Conservation (phyloP, 768 basidiomycete genomes). For the Lentinus brumalis region DNA sequence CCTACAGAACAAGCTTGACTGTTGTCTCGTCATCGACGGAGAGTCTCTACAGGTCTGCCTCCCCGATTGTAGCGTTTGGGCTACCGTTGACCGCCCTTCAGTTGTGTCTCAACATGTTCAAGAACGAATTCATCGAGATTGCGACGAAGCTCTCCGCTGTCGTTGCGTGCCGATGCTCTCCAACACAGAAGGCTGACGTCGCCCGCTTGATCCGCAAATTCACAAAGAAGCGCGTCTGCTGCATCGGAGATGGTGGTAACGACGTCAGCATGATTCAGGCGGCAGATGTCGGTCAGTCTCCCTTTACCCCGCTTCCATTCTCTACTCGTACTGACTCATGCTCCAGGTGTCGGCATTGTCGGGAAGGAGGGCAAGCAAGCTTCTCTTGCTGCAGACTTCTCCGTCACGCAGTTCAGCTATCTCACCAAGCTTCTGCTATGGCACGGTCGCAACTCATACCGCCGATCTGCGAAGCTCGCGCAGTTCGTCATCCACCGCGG, state of each 20-base stretch:
- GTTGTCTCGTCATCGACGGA: constrained; percentile 97
- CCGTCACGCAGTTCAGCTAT: constrained; percentile 94
- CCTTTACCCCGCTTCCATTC: background rate
- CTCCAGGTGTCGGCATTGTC: constrained; percentile 89
- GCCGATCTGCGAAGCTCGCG: constrained; percentile 94
- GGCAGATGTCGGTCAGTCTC: constrained; percentile 88
- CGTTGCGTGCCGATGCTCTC: constrained; percentile 96
- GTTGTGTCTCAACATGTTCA: constrained; percentile 90
- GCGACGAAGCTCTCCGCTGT: constrained; percentile 95
- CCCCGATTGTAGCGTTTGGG: no score
- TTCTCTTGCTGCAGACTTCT: constrained; percentile 98
- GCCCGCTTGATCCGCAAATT: constrained; percentile 88
- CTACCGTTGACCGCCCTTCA: constrained; percentile 33
- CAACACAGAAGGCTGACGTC: constrained; percentile 98
- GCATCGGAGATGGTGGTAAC: constrained; percentile 98
- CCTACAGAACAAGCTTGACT: constrained; percentile 91
- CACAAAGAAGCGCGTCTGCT: constrained; percentile 95
- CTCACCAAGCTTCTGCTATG: constrained; percentile 96
- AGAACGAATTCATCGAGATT: constrained; percentile 93
- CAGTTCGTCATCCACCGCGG: constrained; percentile 99
- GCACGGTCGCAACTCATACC: constrained; percentile 99
- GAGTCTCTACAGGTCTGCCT: constrained; percentile 83
- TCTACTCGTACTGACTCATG: constrained; percentile 1
- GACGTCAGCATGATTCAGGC: constrained; percentile 99
- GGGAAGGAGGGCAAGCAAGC: constrained; percentile 99